Evolutionary conservation across 164 flowering plant genomes (phyloP).

Genomic region (Berberis thunbergii): DNA sequence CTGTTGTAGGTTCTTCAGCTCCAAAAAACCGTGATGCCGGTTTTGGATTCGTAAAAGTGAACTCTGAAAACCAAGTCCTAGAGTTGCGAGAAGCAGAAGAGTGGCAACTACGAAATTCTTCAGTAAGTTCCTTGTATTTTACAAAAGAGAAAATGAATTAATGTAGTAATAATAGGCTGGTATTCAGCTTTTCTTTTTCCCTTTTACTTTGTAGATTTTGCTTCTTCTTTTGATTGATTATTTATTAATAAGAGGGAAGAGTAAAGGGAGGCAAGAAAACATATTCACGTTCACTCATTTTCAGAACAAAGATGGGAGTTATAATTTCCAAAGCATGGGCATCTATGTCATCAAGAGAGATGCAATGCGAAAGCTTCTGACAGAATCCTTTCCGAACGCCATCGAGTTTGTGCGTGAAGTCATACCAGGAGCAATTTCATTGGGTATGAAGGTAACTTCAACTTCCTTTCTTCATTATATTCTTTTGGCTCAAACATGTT

Average conservation of each 20-base stretch:
- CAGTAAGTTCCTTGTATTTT: too few species aligned
- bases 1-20: conserved; percentile 88
- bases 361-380: conserved; percentile 71
- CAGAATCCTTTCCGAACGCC: conserved; percentile 85
- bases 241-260: conserved; percentile 48
- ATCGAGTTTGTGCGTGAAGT: conserved; percentile 99
- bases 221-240: too few species aligned
- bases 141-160: too few species aligned
- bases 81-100: conserved; percentile 14
- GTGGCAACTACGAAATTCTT: too few species aligned
- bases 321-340: conserved; percentile 96
- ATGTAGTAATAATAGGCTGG: too few species aligned
- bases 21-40: conserved; percentile 81
- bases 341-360: conserved; percentile 95
- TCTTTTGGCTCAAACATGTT: not conserved
- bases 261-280: conserved; percentile 42
- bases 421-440: conserved; percentile 88
- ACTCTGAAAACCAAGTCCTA: conserved; percentile 78
- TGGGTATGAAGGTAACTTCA: conserved; percentile 65
- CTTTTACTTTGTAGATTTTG: too few species aligned
- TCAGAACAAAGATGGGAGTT: conserved; percentile 90
- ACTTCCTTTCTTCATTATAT: conserved; percentile 6
- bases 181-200: too few species aligned
- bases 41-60: conserved; percentile 89
- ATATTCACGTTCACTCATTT: conserved; percentile 83